Evolutionary conservation across 2,329 filamentous ascomycete species (phyloP).

Genomic region (Aspergillus sp.): DNA sequence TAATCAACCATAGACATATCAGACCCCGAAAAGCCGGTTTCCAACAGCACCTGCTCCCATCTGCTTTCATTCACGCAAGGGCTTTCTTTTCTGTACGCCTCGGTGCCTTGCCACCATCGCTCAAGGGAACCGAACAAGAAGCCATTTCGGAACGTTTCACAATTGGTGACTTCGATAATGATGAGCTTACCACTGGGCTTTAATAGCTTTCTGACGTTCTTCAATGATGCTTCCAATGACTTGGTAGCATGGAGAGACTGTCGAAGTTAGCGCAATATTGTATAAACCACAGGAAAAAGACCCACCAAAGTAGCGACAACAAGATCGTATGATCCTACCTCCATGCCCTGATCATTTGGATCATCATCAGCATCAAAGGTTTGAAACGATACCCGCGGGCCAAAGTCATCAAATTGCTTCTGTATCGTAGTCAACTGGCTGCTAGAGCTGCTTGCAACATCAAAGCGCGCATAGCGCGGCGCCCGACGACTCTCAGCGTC

Average conservation of each 20-base stretch:
- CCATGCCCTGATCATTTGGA: too few species aligned
- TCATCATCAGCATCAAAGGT: not conserved
- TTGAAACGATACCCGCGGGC: conserved; percentile 20
- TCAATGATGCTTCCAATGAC: conserved; percentile 4
- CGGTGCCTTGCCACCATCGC: conserved; percentile 26
- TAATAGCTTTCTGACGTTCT: conserved; percentile 11
- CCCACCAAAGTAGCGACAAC: too few species aligned
- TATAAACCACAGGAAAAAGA: too few species aligned
- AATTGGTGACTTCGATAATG: conserved; percentile 5
- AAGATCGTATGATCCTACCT: too few species aligned
- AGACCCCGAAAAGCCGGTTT: too few species aligned
- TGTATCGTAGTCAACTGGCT: conserved; percentile 25
- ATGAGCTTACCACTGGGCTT: conserved; percentile 13
- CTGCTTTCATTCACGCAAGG: too few species aligned
- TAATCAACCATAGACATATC: too few species aligned
- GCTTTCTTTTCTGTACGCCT: too few species aligned
- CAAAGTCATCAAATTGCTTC: conserved; percentile 18
- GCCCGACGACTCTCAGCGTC: conserved; percentile 4
- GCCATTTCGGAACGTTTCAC: not conserved
- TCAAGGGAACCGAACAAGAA: conserved; percentile 13
- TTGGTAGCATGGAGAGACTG: conserved; percentile 4
- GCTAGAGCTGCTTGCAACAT: conserved; percentile 23
- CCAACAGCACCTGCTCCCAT: too few species aligned
- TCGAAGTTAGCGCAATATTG: too few species aligned
- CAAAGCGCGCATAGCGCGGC: conserved; percentile 14